Conservation (phyloP, 1,284 basidiomycete genomes). For the Cryptococcus sp. region DNA sequence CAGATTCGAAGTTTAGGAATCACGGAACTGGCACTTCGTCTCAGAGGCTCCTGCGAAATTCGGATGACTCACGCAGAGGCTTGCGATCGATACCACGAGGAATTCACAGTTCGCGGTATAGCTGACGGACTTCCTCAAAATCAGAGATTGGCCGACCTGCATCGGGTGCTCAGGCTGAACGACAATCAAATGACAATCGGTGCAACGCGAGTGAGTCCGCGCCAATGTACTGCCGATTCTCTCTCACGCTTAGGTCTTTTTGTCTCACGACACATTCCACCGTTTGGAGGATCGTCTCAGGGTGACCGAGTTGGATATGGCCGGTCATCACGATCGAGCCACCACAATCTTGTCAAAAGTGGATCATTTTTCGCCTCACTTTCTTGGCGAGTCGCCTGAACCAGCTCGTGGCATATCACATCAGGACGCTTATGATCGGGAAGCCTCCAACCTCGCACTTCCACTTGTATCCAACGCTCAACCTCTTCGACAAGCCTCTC, state of each 20-base stretch:
- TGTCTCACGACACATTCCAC: constrained; percentile 83
- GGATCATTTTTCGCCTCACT: constrained; percentile 70
- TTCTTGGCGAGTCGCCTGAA: constrained; percentile 54
- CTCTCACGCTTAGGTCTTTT: constrained; percentile 75
- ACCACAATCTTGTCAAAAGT: constrained; percentile 63
- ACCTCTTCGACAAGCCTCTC: constrained; percentile 60
- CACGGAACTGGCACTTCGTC: constrained; percentile 69
- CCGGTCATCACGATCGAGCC: constrained; percentile 49
- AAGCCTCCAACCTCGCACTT: constrained; percentile 51
- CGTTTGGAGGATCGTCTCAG: constrained; percentile 83
- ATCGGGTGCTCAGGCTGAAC: constrained; percentile 60
- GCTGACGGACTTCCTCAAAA: constrained; percentile 43
- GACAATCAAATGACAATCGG: constrained; percentile 77
- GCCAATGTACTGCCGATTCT: too few species aligned
- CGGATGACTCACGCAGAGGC: constrained; percentile 86
- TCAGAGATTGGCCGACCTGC: constrained; percentile 48
- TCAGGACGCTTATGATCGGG: constrained; percentile 49
- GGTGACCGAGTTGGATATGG: constrained; percentile 70
- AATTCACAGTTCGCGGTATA: constrained; percentile 47
- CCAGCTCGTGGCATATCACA: constrained; percentile 48
- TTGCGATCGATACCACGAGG: constrained; percentile 70
- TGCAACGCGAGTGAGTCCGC: constrained; percentile 62
- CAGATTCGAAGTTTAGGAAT: constrained; percentile 81
- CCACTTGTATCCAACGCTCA: constrained; percentile 71
- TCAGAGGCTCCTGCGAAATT: constrained; percentile 66